Percentiles rank a stretch among this genome's conserved stretches.
These are phyloP conservation scores for Camelina hispida DNA, from an alignment of 345 rosid species.

Conservation along the genomic window DNA sequence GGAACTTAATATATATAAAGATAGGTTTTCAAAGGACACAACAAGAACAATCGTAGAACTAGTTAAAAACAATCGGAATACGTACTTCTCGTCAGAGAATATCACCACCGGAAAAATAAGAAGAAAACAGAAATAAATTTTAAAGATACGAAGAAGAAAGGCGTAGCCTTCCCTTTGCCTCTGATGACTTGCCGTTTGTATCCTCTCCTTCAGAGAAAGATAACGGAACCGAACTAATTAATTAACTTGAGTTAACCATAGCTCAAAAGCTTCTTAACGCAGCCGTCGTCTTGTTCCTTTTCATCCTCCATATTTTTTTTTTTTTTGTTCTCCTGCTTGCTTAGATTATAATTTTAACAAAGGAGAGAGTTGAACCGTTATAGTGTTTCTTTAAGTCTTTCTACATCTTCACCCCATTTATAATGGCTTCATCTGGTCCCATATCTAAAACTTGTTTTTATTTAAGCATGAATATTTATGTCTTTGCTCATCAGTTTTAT, in stretches of 20 bases:
- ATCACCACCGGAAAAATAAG: conserved; percentile 29
- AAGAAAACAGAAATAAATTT: neutral
- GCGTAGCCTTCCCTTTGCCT: conserved; percentile 53
- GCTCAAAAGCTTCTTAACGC: conserved; percentile 27
- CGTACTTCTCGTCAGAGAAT: conserved; percentile 6
- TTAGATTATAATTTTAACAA: neutral
- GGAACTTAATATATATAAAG: conserved; percentile 21
- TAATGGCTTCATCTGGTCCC: conserved; percentile 42
- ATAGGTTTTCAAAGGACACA: neutral
- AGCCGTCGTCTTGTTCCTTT: conserved; percentile 39
- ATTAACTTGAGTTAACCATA: neutral
- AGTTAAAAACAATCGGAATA: neutral
- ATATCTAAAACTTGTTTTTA: conserved; percentile 10
- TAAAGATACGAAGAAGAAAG: conserved; percentile 40
- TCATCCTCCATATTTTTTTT: conserved; percentile 36
- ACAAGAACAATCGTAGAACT: conserved; percentile 15
- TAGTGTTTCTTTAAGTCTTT: conserved; percentile 15
- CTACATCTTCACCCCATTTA: conserved; percentile 27
- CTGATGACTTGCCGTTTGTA: conserved; percentile 49
- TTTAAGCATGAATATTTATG: neutral
- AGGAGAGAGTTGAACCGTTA: conserved; percentile 6
- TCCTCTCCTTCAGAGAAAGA: conserved; percentile 15
- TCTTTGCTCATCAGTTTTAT: conserved; percentile 2
- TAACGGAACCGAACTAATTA: conserved; percentile 39
- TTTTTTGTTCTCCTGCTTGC: neutral